Percentiles rank a stretch among this genome's conserved stretches.
These are phyloP conservation scores for Pestalotiopsis sp. DNA, from an alignment of 2,329 filamentous ascomycete species.

Conservation along the genomic window DNA sequence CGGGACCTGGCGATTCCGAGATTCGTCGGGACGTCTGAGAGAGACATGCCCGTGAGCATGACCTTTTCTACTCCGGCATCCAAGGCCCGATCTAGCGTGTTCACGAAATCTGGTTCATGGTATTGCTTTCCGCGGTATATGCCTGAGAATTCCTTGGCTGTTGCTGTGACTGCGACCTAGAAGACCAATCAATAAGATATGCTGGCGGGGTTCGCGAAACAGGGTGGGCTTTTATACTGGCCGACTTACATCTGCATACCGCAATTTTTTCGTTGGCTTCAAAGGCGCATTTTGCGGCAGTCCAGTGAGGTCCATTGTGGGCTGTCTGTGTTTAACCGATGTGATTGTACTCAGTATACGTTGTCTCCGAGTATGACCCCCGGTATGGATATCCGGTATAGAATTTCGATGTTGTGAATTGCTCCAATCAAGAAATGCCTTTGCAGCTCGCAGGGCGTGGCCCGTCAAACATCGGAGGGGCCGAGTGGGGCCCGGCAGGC, in stretches of 20 bases:
- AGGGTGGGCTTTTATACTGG: no score
- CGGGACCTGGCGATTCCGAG: conserved; percentile 29
- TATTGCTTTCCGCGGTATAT: conserved; percentile 52
- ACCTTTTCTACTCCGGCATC: conserved; percentile 44
- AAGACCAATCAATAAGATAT: neutral
- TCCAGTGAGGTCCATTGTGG: neutral
- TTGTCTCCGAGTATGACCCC: no score
- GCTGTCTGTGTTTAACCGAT: neutral
- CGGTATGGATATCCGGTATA: no score
- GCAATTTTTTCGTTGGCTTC: neutral
- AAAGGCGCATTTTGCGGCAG: neutral
- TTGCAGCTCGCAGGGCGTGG: neutral
- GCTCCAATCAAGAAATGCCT: neutral
- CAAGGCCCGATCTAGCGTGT: conserved; percentile 42
- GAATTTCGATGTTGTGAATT: neutral
- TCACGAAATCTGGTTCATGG: conserved; percentile 45
- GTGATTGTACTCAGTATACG: no score
- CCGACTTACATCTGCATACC: neutral
- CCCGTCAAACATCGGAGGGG: neutral
- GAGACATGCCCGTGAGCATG: conserved; percentile 42
- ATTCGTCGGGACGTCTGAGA: conserved; percentile 31
- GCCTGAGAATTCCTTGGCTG: conserved; percentile 49
- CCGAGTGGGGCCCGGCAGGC: neutral
- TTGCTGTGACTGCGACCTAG: conserved; percentile 40
- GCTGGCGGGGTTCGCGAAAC: no score